Evolutionary conservation across 2,329 filamentous ascomycete genomes (phyloP).

Genomic region (Aspergillus sp.): DNA sequence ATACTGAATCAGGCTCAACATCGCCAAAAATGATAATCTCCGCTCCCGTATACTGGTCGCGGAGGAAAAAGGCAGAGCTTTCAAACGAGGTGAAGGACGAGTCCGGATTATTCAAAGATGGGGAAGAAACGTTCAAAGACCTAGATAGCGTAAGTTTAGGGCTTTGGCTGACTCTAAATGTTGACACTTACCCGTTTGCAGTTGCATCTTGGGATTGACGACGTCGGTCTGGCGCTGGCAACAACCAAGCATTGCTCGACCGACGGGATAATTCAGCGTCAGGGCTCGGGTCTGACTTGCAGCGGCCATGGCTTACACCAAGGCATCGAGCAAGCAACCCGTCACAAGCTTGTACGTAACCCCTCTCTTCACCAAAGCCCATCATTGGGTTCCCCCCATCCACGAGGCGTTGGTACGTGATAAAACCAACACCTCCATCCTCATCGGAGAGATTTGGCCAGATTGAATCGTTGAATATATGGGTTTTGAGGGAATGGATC

Average conservation of each 20-base stretch:
- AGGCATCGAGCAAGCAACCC: slow-evolving; percentile 86
- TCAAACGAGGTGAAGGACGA: slow-evolving; percentile 48
- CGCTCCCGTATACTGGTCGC: slow-evolving; percentile 65
- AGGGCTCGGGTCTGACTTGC: slow-evolving; percentile 60
- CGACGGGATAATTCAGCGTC: not conserved
- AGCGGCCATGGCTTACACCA: slow-evolving; percentile 86
- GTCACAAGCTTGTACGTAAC: slow-evolving; percentile 85
- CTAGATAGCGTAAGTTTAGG: slow-evolving; percentile 2
- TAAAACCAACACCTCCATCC: slow-evolving; percentile 86
- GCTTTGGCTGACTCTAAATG: no score
- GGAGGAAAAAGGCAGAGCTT: slow-evolving; percentile 91
- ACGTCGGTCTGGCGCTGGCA: slow-evolving; percentile 40
- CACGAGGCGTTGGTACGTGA: slow-evolving; percentile 84
- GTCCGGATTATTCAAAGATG: slow-evolving; percentile 21
- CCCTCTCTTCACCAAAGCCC: slow-evolving; percentile 74
- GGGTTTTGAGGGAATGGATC: slow-evolving; percentile 86
- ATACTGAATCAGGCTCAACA: slow-evolving; percentile 87
- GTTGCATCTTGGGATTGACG: slow-evolving; percentile 25
- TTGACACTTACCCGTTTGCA: slow-evolving; percentile 25
- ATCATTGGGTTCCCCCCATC: slow-evolving; percentile 85
- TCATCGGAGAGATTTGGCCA: slow-evolving; percentile 98
- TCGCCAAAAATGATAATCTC: slow-evolving; percentile 95
- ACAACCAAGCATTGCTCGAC: slow-evolving; percentile 40
- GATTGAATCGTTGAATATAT: slow-evolving; percentile 97
- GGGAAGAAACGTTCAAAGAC: slow-evolving; percentile 24